Base-by-base conservation (phyloP, 2,329 filamentous ascomycete species). In the Thielaviopsis ethacetica region DNA sequence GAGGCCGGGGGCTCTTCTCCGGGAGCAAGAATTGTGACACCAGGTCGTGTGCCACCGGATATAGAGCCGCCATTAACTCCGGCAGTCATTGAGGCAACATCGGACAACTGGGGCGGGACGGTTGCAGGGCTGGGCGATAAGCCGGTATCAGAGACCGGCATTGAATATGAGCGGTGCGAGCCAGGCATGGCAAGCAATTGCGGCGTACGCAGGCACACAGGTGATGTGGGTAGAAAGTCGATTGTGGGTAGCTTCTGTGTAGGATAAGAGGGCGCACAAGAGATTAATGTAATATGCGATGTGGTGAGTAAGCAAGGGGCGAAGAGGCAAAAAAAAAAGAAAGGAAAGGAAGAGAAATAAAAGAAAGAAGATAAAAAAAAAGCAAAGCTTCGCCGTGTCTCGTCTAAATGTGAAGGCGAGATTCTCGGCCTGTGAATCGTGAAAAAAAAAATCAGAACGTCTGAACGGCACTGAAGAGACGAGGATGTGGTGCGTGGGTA, bases 21-120 rank as follows among this genome's bases (percentile, higher is more conserved):
- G 38, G 62, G 62, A 30, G 53, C 54, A 24, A 63, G 56, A 49
- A 63, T 59, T 24, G 59, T 60, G 38, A 59, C 60, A 38, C 59
- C 55, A 49, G 59, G 59, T 10, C 49, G 49, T 13, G 50, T 24
- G 65, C 63, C 24, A 22, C 54, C 41, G 54, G 49, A 15, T 17
- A 13, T 24, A 30, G 26, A 49, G 17, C 44, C n/a, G 44, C 44
- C 44, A 21, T 49, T 38, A 49, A 38, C 34, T 26, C 22, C n/a
- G 54, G 38, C 15, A 49, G 38, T 6, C 34, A 21, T n/a, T 54
- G 17, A 13, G 3, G 53, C 19, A 54, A 38, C 44, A 49, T 49
- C 44, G 44, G n/a, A 10, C n/a, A 49, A n/a, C 15, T 17, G 17
- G 9, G 44, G 4, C 7, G 17, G 44, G n/a, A 21, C 17, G 2